Conservation (phyloP, 2,329 filamentous ascomycete species). For the Dendryphion nanum region DNA sequence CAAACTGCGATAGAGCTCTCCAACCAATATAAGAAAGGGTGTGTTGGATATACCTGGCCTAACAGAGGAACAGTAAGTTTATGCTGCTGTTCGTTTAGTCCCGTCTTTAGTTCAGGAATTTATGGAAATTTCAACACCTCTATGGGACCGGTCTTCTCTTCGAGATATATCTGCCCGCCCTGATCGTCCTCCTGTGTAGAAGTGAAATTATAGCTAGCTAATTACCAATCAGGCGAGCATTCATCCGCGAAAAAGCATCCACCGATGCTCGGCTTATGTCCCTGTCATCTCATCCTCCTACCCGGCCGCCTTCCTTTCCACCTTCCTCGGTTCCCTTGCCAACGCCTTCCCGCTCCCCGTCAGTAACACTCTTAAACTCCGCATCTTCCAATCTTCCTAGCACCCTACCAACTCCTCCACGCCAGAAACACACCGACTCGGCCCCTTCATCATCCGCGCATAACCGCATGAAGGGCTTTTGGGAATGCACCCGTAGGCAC, state of each 20-base stretch:
- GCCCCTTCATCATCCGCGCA: constrained; percentile 13
- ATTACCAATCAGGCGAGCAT: constrained; percentile 20
- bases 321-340: constrained; percentile 9
- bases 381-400: constrained; percentile 21
- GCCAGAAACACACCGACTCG: constrained; percentile 15
- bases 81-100: background rate
- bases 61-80: constrained; percentile 25
- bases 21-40: constrained; percentile 30
- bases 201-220: background rate
- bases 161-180: background rate
- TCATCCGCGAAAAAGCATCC: constrained; percentile 31
- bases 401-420: constrained; percentile 19
- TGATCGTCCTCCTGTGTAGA: background rate
- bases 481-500: constrained; percentile 15
- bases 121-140: background rate
- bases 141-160: background rate
- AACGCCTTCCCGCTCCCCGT: constrained; percentile 14
- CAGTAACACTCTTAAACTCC: constrained; percentile 20
- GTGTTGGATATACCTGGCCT: constrained; percentile 29
- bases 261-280: constrained; percentile 25
- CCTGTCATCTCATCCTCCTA: constrained; percentile 16
- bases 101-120: background rate
- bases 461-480: constrained; percentile 24
- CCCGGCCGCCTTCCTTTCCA: constrained; percentile 10
- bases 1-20: constrained; percentile 17